Conservation (phyloP, 2,329 filamentous ascomycete species). For the Aspergillus proliferans region DNA sequence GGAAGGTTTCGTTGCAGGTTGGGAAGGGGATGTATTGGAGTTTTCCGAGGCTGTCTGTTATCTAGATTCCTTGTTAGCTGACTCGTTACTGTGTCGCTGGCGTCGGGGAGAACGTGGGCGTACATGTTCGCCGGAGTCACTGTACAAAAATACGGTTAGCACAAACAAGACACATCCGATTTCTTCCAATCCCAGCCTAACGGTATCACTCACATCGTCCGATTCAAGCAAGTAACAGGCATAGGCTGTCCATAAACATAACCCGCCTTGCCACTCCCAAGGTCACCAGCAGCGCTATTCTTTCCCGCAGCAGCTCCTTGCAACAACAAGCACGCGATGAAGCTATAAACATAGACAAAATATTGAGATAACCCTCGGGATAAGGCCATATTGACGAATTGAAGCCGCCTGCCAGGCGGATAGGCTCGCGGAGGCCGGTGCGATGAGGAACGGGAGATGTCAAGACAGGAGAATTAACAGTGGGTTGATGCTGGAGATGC, state of each 20-base stretch:
- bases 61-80: constrained; percentile 30
- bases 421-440: not conserved
- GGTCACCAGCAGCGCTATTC: constrained; percentile 11
- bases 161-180: not conserved
- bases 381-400: constrained; percentile 6
- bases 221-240: constrained; percentile 66
- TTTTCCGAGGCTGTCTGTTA: constrained; percentile 72
- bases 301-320: constrained; percentile 19
- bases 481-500: not conserved
- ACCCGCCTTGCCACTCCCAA: constrained; percentile 18
- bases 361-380: constrained; percentile 2
- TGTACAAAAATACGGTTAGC: constrained; percentile 6
- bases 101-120: not conserved
- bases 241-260: constrained; percentile 56
- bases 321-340: constrained; percentile 13
- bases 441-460: not conserved
- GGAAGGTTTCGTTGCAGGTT: constrained; percentile 77
- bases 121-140: constrained; percentile 30
- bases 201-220: constrained; percentile 58
- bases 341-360: constrained; percentile 7
- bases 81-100: not conserved
- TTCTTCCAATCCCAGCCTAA: not conserved
- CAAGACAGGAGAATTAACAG: not conserved
- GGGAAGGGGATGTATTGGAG: constrained; percentile 91
- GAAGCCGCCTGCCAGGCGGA: constrained; percentile 2